These are phyloP conservation scores for Eustoma russellianum DNA, from an alignment of 257 asterid genomes.

Conservation along the genomic window DNA sequence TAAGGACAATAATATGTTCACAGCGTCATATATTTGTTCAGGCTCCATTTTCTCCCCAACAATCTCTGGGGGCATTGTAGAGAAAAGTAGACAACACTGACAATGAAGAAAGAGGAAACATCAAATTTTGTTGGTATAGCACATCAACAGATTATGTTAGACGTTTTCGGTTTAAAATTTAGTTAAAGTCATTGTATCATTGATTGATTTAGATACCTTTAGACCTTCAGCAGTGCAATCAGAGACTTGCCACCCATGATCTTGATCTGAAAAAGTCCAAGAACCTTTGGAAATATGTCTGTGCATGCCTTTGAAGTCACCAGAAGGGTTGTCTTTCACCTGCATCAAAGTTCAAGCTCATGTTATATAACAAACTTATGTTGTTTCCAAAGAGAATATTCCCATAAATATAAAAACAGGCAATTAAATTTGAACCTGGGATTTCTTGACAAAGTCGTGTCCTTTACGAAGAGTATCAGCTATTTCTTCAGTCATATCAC, in stretches of 20 bases:
- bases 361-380: not conserved
- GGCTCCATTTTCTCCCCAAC: conserved; percentile 69
- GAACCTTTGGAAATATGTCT: conserved; percentile 86
- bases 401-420: not conserved
- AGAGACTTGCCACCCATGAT: conserved; percentile 98
- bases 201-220: conserved; percentile 35
- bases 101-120: not conserved
- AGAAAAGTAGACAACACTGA: conserved; percentile 75
- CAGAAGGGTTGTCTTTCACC: conserved; percentile 80
- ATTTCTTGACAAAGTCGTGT: conserved; percentile 58
- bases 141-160: not conserved
- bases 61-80: conserved; percentile 68
- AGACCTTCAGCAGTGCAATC: conserved; percentile 94
- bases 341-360: conserved; percentile 10
- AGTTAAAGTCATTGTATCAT: not conserved
- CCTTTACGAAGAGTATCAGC: conserved; percentile 59
- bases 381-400: not conserved
- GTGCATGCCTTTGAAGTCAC: conserved; percentile 66
- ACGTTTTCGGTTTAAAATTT: too few relatives aligned
- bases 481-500: conserved; percentile 50
- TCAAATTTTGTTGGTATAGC: not conserved
- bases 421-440: conserved; percentile 45
- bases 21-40: conserved; percentile 56
- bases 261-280: conserved; percentile 95
- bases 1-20: conserved; percentile 55